Base-by-base conservation (phyloP, 164 flowering plant species). In the Paratinospora sagittata region DNA sequence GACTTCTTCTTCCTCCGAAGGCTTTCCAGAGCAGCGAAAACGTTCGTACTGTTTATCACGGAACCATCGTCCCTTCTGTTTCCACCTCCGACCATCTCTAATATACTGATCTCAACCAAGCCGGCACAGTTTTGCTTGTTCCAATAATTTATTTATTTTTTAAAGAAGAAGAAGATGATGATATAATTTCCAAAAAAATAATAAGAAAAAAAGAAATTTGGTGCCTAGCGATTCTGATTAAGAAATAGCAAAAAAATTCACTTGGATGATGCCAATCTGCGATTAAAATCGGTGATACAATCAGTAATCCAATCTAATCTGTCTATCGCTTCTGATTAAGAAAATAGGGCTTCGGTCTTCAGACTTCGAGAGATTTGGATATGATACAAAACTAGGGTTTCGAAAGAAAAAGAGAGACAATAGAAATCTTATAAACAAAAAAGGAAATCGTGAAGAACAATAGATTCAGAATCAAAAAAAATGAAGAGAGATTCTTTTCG, bases 1-100 rank as follows among this genome's bases (percentile, higher is more conserved):
- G 83, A 79, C 79, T 82, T 86, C 85, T 86, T 88, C 84, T 88
- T 88, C 81, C 78, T 86, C 77, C 82, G 79, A 37, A 86, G 76
- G 66, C 75, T 82, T 12, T 82, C 91, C 13, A 88, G 80, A 0
- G 88, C 92, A 0, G 92, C 87, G 36, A 86, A 88, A 63, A 85
- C 89, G 63, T 88, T 88, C 2, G 82, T 78, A 63, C 77, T 84
- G 79, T 65, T 86, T 30, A 83, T 77, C 68, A 72, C 33, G 34
- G 81, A 70, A 58, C 83, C 90, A 57, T 82, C 87, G 67, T 76
- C 85, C 77, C 74, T 88, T 65, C 85, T 79, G 74, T 71, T 83
- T 71, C 87, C 87, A 30, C 91, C 87, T 74, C 89, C 92, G 65
- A 77, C 85, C 85, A 83, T 87, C 63, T 69, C 76, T 67, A 60